Percentiles rank a stretch among this genome's conserved stretches.
phyloP scores from a whole-genome alignment of 108 stramenopile genomes.

The Skeletonema tropicum region DNA sequence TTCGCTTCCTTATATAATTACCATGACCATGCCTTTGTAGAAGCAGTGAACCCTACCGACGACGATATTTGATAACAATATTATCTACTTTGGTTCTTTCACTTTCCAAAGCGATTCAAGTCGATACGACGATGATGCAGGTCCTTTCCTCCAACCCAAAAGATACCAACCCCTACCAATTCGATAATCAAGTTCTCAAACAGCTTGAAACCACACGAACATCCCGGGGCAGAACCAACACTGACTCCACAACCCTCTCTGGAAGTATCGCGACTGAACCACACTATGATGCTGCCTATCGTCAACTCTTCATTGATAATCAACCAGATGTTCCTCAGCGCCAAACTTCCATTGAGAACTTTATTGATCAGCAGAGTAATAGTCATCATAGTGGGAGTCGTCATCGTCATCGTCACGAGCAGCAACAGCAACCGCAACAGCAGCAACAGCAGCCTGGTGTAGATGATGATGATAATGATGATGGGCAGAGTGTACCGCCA shows the following conservation, averaged over 20 bases:
- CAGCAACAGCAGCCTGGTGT: no score
- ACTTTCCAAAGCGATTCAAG: no score
- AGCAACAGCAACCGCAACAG: neutral
- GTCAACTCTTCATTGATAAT: neutral
- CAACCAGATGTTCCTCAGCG: neutral
- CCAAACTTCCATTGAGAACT: constrained; percentile 4
- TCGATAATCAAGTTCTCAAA: constrained; percentile 7
- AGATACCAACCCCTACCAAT: neutral
- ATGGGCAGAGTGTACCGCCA: no score
- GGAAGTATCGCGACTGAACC: neutral
- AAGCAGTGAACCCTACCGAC: no score
- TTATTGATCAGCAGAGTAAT: neutral
- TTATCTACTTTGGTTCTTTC: no score
- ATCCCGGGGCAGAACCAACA: neutral
- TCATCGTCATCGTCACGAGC: no score
- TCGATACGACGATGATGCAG: neutral
- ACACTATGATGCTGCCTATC: no score
- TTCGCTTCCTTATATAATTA: no score
- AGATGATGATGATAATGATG: neutral
- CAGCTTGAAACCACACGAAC: constrained; percentile 17
- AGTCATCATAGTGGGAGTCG: neutral
- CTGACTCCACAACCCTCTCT: neutral
- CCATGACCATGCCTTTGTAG: neutral
- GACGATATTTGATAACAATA: no score
- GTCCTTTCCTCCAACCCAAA: neutral